Percentiles rank a stretch among this genome's conserved stretches.
Evolutionary conservation across 2,329 filamentous ascomycete genomes (phyloP).

Genomic region (Elsinoe ampelina): DNA sequence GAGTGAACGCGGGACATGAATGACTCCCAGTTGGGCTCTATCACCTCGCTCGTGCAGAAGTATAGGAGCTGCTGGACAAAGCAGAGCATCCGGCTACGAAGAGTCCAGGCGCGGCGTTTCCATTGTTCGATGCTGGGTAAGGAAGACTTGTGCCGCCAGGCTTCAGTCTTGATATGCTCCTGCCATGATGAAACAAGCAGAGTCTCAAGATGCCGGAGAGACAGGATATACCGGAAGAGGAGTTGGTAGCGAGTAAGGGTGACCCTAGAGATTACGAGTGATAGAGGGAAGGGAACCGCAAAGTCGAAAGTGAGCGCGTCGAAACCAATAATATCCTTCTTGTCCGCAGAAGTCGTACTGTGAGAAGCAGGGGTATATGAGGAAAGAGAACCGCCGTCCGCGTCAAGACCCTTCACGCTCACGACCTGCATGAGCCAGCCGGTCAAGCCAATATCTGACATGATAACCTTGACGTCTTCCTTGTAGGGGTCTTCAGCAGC

Average conservation of each 20-base stretch:
- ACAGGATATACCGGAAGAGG: constrained; percentile 87
- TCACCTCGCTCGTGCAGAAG: constrained; percentile 93
- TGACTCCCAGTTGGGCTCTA: constrained; percentile 93
- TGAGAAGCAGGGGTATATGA: constrained; percentile 60
- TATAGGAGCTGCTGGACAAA: constrained; percentile 96
- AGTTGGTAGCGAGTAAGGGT: constrained; percentile 96
- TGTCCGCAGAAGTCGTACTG: constrained; percentile 46
- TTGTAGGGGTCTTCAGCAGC: constrained; percentile 95
- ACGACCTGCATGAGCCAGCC: constrained; percentile 94
- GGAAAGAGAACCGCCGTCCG: constrained; percentile 42
- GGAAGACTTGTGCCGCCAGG: constrained; percentile 68
- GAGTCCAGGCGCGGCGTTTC: constrained; percentile 86
- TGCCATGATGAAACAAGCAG: constrained; percentile 83
- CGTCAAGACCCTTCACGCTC: constrained; percentile 88
- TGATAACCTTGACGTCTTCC: constrained; percentile 93
- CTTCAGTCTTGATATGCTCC: constrained; percentile 69
- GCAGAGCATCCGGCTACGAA: constrained; percentile 88
- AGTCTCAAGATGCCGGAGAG: constrained; percentile 78
- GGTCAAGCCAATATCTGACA: constrained; percentile 89
- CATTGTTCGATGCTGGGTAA: constrained; percentile 71
- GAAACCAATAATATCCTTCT: constrained; percentile 82
- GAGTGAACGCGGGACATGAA: constrained; percentile 76
- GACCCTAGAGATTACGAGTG: constrained; percentile 88
- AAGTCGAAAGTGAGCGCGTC: constrained; percentile 93
- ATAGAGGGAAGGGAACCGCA: constrained; percentile 86